Percentiles rank a stretch among this genome's conserved stretches.
These are phyloP conservation scores for Umbilicus rupestris DNA, from an alignment of 164 flowering plant species.

Conservation along the genomic window DNA sequence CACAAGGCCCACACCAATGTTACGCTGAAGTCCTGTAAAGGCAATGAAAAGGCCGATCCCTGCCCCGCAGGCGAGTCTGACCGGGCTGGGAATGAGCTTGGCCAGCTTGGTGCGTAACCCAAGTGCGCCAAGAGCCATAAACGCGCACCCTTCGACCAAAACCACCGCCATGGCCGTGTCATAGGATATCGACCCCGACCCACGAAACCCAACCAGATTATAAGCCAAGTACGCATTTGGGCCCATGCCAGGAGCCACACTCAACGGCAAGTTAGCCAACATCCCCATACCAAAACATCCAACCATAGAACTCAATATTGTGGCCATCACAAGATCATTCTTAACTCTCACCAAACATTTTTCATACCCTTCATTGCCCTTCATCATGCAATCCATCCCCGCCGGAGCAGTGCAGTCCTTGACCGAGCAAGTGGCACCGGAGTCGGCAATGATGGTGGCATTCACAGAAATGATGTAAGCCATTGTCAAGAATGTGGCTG, in stretches of 20 bases:
- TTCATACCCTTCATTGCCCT: slow-evolving; percentile 46
- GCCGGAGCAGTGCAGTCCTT: slow-evolving; percentile 44
- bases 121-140: slow-evolving; percentile 39
- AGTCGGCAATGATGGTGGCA: slow-evolving; percentile 67
- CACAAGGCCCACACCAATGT: slow-evolving; percentile 65
- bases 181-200: slow-evolving; percentile 59
- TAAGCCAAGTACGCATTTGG: slow-evolving; percentile 75
- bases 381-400: slow-evolving; percentile 35
- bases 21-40: slow-evolving; percentile 63
- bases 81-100: slow-evolving; percentile 45
- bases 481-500: slow-evolving; percentile 88
- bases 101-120: slow-evolving; percentile 73
- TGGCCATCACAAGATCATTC: slow-evolving; percentile 70
- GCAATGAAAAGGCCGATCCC: slow-evolving; percentile 89
- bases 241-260: slow-evolving; percentile 84
- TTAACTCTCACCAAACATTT: slow-evolving; percentile 42
- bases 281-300: slow-evolving; percentile 72
- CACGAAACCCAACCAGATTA: slow-evolving; percentile 73
- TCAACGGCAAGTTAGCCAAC: slow-evolving; percentile 65
- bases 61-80: slow-evolving; percentile 57
- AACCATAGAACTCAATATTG: slow-evolving; percentile 51
- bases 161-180: slow-evolving; percentile 57
- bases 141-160: slow-evolving; percentile 48
- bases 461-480: slow-evolving; percentile 79
- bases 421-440: slow-evolving; percentile 67